phyloP scores from a whole-genome alignment of 257 asterid species.

The Gynochthodes officinalis region DNA sequence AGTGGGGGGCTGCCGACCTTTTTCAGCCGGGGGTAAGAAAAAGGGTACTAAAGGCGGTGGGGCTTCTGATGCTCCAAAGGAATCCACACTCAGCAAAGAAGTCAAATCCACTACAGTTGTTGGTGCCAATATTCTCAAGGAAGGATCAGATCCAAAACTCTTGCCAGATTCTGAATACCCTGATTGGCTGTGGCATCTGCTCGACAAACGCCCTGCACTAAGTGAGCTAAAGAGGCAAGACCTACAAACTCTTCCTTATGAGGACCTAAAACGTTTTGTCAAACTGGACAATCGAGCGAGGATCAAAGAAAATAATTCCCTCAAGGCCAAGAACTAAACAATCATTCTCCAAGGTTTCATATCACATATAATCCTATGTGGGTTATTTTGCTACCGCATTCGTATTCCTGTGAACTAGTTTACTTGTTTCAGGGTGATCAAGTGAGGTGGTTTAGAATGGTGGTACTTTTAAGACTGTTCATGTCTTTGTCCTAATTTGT shows the following conservation, averaged over 20 bases:
- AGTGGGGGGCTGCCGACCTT: slow-evolving; percentile 51
- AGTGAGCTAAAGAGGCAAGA: slow-evolving; percentile 82
- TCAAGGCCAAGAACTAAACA: slow-evolving; percentile 53
- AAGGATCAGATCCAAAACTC: slow-evolving; percentile 82
- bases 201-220: slow-evolving; percentile 69
- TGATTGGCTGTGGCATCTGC: slow-evolving; percentile 83
- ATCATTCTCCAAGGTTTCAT: too few species aligned
- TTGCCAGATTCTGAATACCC: slow-evolving; percentile 84
- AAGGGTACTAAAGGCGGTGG: slow-evolving; percentile 83
- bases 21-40: slow-evolving; percentile 85
- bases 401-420: background rate
- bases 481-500: background rate
- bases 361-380: too few species aligned
- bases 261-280: slow-evolving; percentile 79
- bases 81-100: slow-evolving; percentile 74
- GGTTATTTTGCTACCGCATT: background rate
- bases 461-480: background rate
- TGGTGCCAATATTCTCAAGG: slow-evolving; percentile 83
- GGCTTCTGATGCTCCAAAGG: slow-evolving; percentile 71
- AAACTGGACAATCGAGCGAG: slow-evolving; percentile 91
- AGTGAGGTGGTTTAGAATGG: background rate
- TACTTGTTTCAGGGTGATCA: background rate
- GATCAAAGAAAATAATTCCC: slow-evolving; percentile 84
- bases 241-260: slow-evolving; percentile 54
- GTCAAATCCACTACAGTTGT: slow-evolving; percentile 78